Evolutionary conservation across 2,329 filamentous ascomycete genomes (phyloP).

Genomic region (Arthrobotrys conoides): DNA sequence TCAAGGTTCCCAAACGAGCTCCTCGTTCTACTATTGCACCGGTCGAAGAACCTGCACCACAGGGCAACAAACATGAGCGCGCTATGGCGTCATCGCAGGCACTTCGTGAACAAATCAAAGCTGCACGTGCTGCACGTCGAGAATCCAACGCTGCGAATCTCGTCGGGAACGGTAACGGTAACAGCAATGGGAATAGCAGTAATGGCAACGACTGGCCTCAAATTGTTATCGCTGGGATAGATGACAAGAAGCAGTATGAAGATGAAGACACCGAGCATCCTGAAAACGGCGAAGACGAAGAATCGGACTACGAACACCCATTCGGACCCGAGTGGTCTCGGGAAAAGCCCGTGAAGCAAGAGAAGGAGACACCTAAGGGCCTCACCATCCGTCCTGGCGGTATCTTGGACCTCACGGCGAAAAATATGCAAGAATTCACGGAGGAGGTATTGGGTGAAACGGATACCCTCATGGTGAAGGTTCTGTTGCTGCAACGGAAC

Average conservation of each 20-base stretch:
- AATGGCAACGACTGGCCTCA: slow-evolving; percentile 75
- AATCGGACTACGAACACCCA: slow-evolving; percentile 60
- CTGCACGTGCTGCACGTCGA: slow-evolving; percentile 83
- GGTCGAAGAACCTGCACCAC: slow-evolving; percentile 15
- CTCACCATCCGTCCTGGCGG: slow-evolving; percentile 72
- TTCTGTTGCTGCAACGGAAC: slow-evolving; percentile 83
- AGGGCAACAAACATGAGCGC: slow-evolving; percentile 46
- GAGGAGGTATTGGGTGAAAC: slow-evolving; percentile 68
- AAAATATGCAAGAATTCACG: slow-evolving; percentile 73
- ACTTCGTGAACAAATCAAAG: slow-evolving; percentile 90
- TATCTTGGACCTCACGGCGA: slow-evolving; percentile 79
- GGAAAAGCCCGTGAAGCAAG: neutral
- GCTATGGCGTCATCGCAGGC: slow-evolving; percentile 66
- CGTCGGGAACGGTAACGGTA: slow-evolving; percentile 78
- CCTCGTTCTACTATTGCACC: neutral
- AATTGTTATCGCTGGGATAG: slow-evolving; percentile 62
- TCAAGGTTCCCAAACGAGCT: slow-evolving; percentile 44
- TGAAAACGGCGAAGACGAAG: slow-evolving; percentile 16
- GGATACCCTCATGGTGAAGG: slow-evolving; percentile 70
- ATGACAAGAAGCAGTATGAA: slow-evolving; percentile 63
- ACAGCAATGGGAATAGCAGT: slow-evolving; percentile 74
- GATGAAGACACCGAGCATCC: slow-evolving; percentile 23
- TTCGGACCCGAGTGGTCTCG: slow-evolving; percentile 27
- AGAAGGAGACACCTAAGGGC: slow-evolving; percentile 62
- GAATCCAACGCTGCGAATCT: slow-evolving; percentile 63